A percentile compares a stretch with the other conserved stretches of the same genome.
phyloP scores from a whole-genome alignment of 2,329 filamentous ascomycete genomes.

The Knoxdaviesia capensis region DNA sequence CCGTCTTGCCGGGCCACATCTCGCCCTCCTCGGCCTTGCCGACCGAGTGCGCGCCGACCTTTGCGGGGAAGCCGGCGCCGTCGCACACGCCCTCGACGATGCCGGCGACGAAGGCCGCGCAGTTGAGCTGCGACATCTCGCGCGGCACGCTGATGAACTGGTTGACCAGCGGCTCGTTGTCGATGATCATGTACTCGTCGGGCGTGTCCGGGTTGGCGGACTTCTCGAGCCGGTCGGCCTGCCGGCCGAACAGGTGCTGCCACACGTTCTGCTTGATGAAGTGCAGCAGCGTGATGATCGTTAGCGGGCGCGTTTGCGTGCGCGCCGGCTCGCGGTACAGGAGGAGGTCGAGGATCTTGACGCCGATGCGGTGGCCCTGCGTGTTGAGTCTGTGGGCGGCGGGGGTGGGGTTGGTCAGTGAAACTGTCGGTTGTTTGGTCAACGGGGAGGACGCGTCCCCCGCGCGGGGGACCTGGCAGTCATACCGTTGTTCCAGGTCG shows the following conservation, averaged over 20 bases:
- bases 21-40: conserved; percentile 38
- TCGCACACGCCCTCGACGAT: conserved; percentile 93
- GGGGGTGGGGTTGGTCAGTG: background rate
- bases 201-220: conserved; percentile 61
- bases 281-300: conserved; percentile 78
- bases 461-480: background rate
- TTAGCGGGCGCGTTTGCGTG: conserved; percentile 57
- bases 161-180: conserved; percentile 94
- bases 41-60: conserved; percentile 75
- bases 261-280: conserved; percentile 88
- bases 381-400: conserved; percentile 43
- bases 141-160: conserved; percentile 81
- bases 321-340: conserved; percentile 62
- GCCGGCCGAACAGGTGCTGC: conserved; percentile 76
- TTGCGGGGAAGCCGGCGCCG: conserved; percentile 71
- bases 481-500: conserved; percentile 75
- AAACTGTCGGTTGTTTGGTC: background rate
- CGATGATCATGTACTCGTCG: conserved; percentile 97
- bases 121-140: conserved; percentile 94
- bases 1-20: conserved; percentile 91
- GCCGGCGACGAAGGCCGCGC: conserved; percentile 85
- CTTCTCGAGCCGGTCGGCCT: conserved; percentile 85
- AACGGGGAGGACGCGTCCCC: too few relatives aligned
- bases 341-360: conserved; percentile 87
- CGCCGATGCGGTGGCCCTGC: conserved; percentile 83